phyloP scores from a whole-genome alignment of 2,329 filamentous ascomycete genomes.

The Pestalotiopsis sp. region DNA sequence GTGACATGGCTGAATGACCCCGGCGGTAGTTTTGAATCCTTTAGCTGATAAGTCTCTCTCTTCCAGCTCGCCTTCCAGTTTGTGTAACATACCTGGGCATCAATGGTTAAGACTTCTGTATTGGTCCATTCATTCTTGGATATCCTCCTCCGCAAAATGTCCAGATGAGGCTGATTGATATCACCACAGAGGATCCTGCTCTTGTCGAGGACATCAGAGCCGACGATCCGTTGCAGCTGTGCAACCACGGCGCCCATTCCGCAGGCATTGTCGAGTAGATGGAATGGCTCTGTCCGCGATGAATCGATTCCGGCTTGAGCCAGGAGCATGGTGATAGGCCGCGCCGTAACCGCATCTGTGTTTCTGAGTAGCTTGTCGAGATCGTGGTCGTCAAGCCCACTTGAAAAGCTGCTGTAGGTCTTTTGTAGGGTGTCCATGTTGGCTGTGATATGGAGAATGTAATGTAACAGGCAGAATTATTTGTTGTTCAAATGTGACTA shows the following conservation, averaged over 20 bases:
- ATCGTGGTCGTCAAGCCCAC: constrained; percentile 18
- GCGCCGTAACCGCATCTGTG: constrained; percentile 25
- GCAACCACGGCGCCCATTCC: constrained; percentile 53
- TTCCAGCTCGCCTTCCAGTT: background rate
- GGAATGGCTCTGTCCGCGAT: constrained; percentile 32
- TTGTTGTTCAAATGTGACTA: background rate
- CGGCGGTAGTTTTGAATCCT: constrained; percentile 44
- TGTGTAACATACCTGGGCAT: constrained; percentile 45
- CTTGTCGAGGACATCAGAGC: constrained; percentile 37
- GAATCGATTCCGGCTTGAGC: constrained; percentile 33
- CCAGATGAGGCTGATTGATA: constrained; percentile 44
- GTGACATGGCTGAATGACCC: constrained; percentile 47
- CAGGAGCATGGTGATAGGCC: constrained; percentile 27
- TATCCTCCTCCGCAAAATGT: constrained; percentile 40
- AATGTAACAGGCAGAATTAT: background rate
- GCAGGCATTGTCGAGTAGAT: constrained; percentile 56
- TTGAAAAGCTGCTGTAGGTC: constrained; percentile 19
- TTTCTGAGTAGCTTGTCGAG: constrained; percentile 21
- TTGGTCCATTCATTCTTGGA: constrained; percentile 48
- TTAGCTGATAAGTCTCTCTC: constrained; percentile 1
- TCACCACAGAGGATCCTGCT: constrained; percentile 56
- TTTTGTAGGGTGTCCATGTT: constrained; percentile 18
- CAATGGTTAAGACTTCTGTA: constrained; percentile 43
- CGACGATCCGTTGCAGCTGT: constrained; percentile 43
- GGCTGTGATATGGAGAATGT: background rate